These are phyloP conservation scores for Asterionellopsis glacialis DNA, from an alignment of 108 stramenopile species.

Conservation along the genomic window DNA sequence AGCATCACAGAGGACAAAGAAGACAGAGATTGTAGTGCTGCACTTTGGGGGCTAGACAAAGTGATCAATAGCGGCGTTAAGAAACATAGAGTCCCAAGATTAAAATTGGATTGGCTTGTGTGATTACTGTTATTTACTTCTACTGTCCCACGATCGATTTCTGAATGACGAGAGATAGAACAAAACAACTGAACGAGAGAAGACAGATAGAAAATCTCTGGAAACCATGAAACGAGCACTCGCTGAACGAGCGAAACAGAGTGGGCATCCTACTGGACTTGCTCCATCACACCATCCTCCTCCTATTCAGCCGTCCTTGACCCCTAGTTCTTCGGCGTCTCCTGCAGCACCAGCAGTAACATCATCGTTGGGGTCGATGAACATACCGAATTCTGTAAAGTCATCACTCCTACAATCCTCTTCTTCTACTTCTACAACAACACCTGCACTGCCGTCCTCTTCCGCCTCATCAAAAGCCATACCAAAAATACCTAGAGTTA, in stretches of 20 bases:
- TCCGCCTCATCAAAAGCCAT: background rate
- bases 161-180: too few species aligned
- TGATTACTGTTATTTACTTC: too few species aligned
- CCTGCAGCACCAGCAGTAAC: background rate
- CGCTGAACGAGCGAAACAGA: conserved; percentile 78
- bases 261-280: conserved; percentile 28
- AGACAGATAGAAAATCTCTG: too few species aligned
- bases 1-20: too few species aligned
- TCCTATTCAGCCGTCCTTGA: background rate
- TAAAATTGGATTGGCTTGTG: too few species aligned
- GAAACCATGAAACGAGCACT: conserved; percentile 76
- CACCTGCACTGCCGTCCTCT: background rate
- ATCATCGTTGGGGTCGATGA: background rate
- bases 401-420: background rate
- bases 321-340: background rate
- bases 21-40: too few species aligned
- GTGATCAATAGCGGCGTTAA: too few species aligned
- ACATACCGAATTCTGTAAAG: background rate
- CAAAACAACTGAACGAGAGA: too few species aligned
- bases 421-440: background rate
- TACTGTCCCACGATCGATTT: too few species aligned
- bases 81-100: too few species aligned
- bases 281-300: conserved; percentile 1
- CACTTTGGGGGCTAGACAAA: too few species aligned
- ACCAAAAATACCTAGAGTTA: background rate